Evolutionary conservation across 768 basidiomycete genomes (phyloP), one percentile per base, ranked within the genome.

Genomic region (Suillus weaverae): DNA sequence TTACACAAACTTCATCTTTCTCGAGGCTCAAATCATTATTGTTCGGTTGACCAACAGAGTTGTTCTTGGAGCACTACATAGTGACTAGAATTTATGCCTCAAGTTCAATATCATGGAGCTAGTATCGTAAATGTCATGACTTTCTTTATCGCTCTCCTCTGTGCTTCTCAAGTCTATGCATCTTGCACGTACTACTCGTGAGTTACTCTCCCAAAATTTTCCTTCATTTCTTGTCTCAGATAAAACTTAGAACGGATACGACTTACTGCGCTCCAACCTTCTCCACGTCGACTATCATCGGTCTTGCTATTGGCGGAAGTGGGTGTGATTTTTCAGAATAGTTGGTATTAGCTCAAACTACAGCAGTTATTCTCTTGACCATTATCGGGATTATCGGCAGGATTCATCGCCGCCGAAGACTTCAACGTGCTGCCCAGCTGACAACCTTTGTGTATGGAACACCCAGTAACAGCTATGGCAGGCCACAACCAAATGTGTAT

Each of bases 161-260:
- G 26, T 59, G 57, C 9, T 59, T 41, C 57, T 41, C 57, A 59
- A 41, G 57, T 41, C 18, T 30, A 59, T 30, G 57, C 57, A 41
- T 41, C 26, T 11, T 59, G 57, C 22, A 11, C 30, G 9, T 51
- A 20, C 4, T 51, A 20, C 4, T 10, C 18, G 57, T 59, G 57
- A 59, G 57, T 30, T 18, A 18, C 26, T 32, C 9, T 39, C 16
- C 26, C 10, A 32, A 41, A 7, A 5, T 20, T 41, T 30, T 7
- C 2, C 6, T 41, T 39, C 22, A 56, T 22, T 39, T 20, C 16
- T 59, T 32, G 2, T 39, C 57, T 59, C 39, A 59, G 56, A 59
- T 20, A 59, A n/a, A 5, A 11, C 18, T 30, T 11, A 59, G 57
- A 11, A 0, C 0, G 5, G 26, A 41, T 13, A n/a, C 33, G 11